Evolutionary conservation across 1,284 basidiomycete genomes (phyloP).

Genomic region (Butyriboletus appendiculatus): DNA sequence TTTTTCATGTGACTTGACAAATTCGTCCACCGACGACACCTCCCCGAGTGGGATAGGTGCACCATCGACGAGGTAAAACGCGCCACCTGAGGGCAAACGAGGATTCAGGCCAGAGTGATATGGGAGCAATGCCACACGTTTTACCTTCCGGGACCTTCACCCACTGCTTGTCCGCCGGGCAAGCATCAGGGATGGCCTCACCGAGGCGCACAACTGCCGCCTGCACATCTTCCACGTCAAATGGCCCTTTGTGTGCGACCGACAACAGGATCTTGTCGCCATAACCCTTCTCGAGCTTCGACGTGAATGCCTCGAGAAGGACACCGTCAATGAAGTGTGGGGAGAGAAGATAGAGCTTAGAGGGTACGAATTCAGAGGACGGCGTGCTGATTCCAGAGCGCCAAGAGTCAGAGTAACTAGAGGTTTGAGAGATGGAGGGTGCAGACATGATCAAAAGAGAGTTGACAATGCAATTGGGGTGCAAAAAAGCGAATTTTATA

Average conservation of each 20-base stretch:
- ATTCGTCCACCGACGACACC: conserved; percentile 16
- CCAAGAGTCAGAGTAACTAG: conserved; percentile 18
- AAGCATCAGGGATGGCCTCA: conserved; percentile 18
- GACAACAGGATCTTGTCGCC: conserved; percentile 30
- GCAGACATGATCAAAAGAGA: conserved; percentile 22
- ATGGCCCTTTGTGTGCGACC: conserved; percentile 16
- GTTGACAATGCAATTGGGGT: neutral
- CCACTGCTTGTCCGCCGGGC: conserved; percentile 17
- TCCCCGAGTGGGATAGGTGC: conserved; percentile 8
- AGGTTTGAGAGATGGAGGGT: conserved; percentile 11
- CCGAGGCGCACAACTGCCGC: conserved; percentile 9
- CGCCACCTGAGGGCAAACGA: conserved; percentile 1
- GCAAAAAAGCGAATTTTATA: conserved; percentile 26
- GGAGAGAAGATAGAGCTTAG: conserved; percentile 28
- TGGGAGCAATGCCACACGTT: neutral
- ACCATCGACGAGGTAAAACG: conserved; percentile 26
- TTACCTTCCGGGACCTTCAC: conserved; percentile 25
- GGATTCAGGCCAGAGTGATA: neutral
- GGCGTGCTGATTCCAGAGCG: conserved; percentile 30
- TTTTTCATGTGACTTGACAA: conserved; percentile 13
- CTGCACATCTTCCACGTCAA: conserved; percentile 12
- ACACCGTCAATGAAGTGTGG: conserved; percentile 13
- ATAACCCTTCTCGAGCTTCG: conserved; percentile 31
- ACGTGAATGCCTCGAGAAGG: conserved; percentile 19
- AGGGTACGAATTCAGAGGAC: conserved; percentile 23